These are phyloP conservation scores for Salpingoeca rosetta DNA, from an alignment of 78 protist species.

Conservation along the genomic window DNA sequence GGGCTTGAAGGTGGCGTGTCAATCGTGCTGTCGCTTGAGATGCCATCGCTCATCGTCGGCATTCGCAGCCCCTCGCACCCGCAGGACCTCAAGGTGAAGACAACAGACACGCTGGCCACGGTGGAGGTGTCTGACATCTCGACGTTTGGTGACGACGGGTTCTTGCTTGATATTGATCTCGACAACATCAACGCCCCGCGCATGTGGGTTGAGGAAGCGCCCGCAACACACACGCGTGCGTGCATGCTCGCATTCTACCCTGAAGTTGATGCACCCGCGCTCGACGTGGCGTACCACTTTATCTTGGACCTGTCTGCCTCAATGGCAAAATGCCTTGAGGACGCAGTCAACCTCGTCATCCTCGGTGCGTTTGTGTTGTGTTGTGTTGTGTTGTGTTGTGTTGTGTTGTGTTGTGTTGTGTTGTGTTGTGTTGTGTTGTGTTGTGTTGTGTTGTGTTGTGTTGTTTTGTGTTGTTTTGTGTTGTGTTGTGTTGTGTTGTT, in stretches of 20 bases:
- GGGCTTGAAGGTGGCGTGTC: too few relatives aligned
- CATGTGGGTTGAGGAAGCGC: slow-evolving; percentile 50
- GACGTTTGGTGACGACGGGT: slow-evolving; percentile 33
- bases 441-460: too few relatives aligned
- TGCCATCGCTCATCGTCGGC: slow-evolving; percentile 22
- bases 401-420: too few relatives aligned
- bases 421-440: too few relatives aligned
- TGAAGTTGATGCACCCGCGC: slow-evolving; percentile 20
- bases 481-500: too few relatives aligned
- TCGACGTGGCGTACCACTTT: not conserved
- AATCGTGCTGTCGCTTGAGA: slow-evolving; percentile 3
- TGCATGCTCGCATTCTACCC: slow-evolving; percentile 51
- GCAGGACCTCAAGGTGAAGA: not conserved
- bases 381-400: too few relatives aligned
- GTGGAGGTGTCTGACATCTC: slow-evolving; percentile 20
- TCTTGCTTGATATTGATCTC: slow-evolving; percentile 25
- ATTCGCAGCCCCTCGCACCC: not conserved
- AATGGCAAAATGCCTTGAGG: slow-evolving; percentile 23
- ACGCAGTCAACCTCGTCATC: not conserved
- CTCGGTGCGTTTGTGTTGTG: not conserved
- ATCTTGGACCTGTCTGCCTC: slow-evolving; percentile 29
- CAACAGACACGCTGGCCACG: slow-evolving; percentile 42
- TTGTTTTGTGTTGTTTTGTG: too few relatives aligned
- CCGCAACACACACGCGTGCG: slow-evolving; percentile 22
- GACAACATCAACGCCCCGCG: slow-evolving; percentile 40